phyloP scores from a whole-genome alignment of 306 rosid species.

The Citrullus mucosospermus region DNA sequence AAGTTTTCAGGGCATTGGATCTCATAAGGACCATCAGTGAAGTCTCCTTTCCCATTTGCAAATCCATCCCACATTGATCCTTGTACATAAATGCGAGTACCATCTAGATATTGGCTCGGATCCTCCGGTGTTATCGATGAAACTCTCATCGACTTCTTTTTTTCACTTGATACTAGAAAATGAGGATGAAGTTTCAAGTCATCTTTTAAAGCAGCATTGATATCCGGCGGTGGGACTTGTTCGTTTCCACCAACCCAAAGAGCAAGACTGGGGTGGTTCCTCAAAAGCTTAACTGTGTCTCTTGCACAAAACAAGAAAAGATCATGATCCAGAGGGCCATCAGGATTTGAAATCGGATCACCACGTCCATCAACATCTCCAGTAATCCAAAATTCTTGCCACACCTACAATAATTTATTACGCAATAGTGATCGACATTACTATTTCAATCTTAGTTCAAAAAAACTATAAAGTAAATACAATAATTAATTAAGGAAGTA shows the following conservation, averaged over 20 bases:
- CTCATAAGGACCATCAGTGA: conserved; percentile 86
- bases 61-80: conserved; percentile 97
- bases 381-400: conserved; percentile 99
- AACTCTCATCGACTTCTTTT: conserved; percentile 16
- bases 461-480: neutral
- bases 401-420: conserved; percentile 39
- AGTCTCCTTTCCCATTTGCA: conserved; percentile 79
- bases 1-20: conserved; percentile 85
- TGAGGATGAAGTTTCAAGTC: conserved; percentile 73
- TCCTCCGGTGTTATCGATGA: conserved; percentile 18
- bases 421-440: neutral
- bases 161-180: conserved; percentile 27
- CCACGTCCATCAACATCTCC: conserved; percentile 97
- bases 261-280: conserved; percentile 94
- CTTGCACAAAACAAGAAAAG: conserved; percentile 87
- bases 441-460: neutral
- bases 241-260: conserved; percentile 99
- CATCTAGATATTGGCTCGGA: conserved; percentile 85
- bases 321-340: conserved; percentile 86
- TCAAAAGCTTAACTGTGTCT: conserved; percentile 85
- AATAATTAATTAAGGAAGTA: neutral
- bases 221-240: conserved; percentile 78
- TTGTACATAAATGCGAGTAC: conserved; percentile 68
- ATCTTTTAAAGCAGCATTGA: conserved; percentile 52
- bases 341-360: conserved; percentile 62